Base-by-base conservation (phyloP, 2,329 filamentous ascomycete species). In the Penicillium sp. region DNA sequence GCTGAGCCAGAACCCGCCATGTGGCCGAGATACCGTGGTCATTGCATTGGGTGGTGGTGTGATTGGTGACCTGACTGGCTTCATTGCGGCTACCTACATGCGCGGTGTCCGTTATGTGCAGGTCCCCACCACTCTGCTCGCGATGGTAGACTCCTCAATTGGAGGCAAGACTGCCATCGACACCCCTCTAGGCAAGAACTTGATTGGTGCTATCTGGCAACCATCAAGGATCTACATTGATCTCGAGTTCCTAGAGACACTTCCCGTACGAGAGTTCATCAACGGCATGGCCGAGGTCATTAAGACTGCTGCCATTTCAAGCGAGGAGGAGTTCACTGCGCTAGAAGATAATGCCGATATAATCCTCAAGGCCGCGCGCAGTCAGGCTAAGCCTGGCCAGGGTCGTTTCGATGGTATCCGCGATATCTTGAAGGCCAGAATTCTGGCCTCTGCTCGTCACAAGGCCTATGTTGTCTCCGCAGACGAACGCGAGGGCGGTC, bases 251-350 rank as follows among this genome's bases (percentile, higher is more conserved):
- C 84, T 99, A 59, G 92, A 96, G 75, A 96, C 93, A 0, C 83
- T 99, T 22, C 93, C 94, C 0, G 89, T 90, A 67, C 86, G 95
- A 68, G 94, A 99, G 79, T 94, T 99, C 74, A 93, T 97, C 79
- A 99, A 99, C 76, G 95, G 95, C 64, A 97, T 99, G 94, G 95
- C 94, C 28, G 95, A 99, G 81, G 94, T 99, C 33, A 86, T 97
- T 76, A 97, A 97, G 86, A 99, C 95, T 3, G 95, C 95, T 3
- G 95, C 95, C 58, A 98, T 99, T 70, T 97, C 94, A 87, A 88
- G 96, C 72, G 92, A 96, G 78, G 80, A 84, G 10, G 94, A 97
- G 73, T 99, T 99, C 75, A 85, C 89, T 47, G 78, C 90, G 13
- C 83, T 99, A 19, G 95, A 99, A 76, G 84, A 90, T 68, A 92